These are phyloP conservation scores for Lepraria neglecta DNA, from an alignment of 495 filamentous ascomycete species.

Conservation along the genomic window DNA sequence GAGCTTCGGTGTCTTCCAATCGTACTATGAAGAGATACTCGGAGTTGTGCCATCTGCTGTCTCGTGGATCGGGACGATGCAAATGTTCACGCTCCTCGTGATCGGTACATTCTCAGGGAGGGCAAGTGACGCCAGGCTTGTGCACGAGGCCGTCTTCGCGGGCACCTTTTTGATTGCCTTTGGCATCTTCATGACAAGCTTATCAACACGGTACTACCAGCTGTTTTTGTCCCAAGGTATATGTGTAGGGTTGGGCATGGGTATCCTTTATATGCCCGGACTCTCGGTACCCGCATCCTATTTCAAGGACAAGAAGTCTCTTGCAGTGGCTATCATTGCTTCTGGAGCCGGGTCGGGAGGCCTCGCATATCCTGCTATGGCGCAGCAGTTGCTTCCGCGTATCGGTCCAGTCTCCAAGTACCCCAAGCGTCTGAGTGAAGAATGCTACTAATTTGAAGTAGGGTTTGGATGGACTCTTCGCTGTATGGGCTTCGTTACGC, in stretches of 20 bases:
- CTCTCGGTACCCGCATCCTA: constrained; percentile 15
- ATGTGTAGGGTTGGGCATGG: constrained; percentile 38
- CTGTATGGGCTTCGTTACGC: neutral
- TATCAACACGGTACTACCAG: constrained; percentile 41
- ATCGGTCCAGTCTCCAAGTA: neutral
- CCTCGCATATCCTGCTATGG: neutral
- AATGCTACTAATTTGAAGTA: constrained; percentile 24
- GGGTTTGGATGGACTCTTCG: constrained; percentile 66
- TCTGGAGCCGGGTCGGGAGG: constrained; percentile 40
- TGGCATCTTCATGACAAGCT: constrained; percentile 24
- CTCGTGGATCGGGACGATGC: constrained; percentile 45
- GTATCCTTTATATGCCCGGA: constrained; percentile 22
- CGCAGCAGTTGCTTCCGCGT: neutral
- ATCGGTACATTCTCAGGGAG: constrained; percentile 29
- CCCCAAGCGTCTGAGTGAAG: too few species aligned
- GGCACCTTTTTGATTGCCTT: constrained; percentile 33
- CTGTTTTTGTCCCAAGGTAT: constrained; percentile 41
- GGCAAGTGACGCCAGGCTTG: constrained; percentile 26
- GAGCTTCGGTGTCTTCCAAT: constrained; percentile 31
- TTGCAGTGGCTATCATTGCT: constrained; percentile 43
- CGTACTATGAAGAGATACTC: constrained; percentile 34
- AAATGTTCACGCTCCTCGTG: constrained; percentile 33
- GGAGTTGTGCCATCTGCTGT: constrained; percentile 36
- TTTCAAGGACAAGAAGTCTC: constrained; percentile 7
- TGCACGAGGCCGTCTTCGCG: constrained; percentile 30